Base-by-base conservation (phyloP, 345 rosid genomes). In the Lepidium didymum region DNA sequence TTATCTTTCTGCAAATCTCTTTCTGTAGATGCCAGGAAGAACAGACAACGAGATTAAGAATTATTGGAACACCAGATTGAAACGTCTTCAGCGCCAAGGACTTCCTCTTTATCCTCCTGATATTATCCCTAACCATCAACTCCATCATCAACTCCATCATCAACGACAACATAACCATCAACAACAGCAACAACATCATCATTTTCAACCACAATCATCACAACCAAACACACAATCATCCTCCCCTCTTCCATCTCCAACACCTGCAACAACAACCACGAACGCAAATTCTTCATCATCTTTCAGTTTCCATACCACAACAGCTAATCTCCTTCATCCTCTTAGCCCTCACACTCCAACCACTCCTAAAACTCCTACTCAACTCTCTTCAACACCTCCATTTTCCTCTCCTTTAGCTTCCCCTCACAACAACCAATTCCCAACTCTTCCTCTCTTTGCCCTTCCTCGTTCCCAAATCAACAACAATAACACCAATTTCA, bases 41-140 rank as follows among this genome's bases (percentile, higher is more conserved):
- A 87, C 92, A 57, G 92, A 87, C 65, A 87, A 87, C 65, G 92
- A 87, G 79, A 87, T 87, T 55, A 87, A 87, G 67, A 87, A 87
- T 72, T 87, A 81, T 56, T 85, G 92, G 92, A 87, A 87, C 80
- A 87, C 89, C 31, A 67, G 92, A 38, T 61, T 87, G 64, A 87
- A 87, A 83, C 79, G 89, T 38, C 81, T 79, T 33, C 80, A 78
- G 16, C 89, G 89, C 47, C 89, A 82, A 67, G 87, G 92, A 10
- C 84, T 85, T 54, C 83, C 86, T 56, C 78, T 85, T 11, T 85
- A 83, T 63, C 88, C 87, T 25, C 86, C 85, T 0, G 89, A 84
- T 54, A 42, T 88, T 58, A 73, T 67, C 55, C 84, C 82, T 5
- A 80, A 75, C 37, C 81, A 78, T 60, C 78, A 74, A 60, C 52